Conservation (phyloP, 2,329 filamentous ascomycete genomes). For the Podosphaera xanthii region DNA sequence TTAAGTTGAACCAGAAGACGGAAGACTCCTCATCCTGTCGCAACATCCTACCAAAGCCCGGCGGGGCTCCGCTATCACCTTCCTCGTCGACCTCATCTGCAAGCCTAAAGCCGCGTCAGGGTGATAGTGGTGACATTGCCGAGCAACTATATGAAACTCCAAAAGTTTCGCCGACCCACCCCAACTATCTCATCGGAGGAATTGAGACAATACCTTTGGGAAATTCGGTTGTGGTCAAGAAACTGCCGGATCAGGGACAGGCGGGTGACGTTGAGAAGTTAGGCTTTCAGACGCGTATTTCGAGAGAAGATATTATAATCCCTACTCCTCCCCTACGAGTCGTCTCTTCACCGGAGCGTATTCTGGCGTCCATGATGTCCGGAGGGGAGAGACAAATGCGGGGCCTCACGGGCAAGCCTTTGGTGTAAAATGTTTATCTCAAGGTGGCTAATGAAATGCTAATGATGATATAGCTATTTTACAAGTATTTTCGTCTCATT, state of each 20-base stretch:
- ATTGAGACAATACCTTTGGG: slow-evolving; percentile 29
- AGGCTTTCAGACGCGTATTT: slow-evolving; percentile 18
- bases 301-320: slow-evolving; percentile 63
- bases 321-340: slow-evolving; percentile 41
- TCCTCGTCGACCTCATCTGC: slow-evolving; percentile 31
- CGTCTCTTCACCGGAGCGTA: slow-evolving; percentile 42
- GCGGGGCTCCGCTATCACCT: slow-evolving; percentile 13
- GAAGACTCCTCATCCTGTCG: background rate
- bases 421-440: slow-evolving; percentile 39
- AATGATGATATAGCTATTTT: slow-evolving; percentile 44
- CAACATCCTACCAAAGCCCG: background rate
- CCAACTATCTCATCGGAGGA: slow-evolving; percentile 41
- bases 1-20: background rate
- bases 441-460: slow-evolving; percentile 1
- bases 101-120: slow-evolving; percentile 61
- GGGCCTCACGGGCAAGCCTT: slow-evolving; percentile 84
- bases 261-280: slow-evolving; percentile 21
- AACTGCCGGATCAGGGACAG: slow-evolving; percentile 40
- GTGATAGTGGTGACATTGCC: slow-evolving; percentile 82
- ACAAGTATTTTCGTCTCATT: slow-evolving; percentile 78
- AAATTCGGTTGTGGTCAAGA: slow-evolving; percentile 31
- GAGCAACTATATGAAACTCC: slow-evolving; percentile 71
- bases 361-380: slow-evolving; percentile 70
- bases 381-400: slow-evolving; percentile 54
- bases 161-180: slow-evolving; percentile 53